Percentiles rank a stretch among this genome's conserved stretches.
Conservation (phyloP, 2,329 filamentous ascomycete genomes). For the Diplodia corticola region DNA sequence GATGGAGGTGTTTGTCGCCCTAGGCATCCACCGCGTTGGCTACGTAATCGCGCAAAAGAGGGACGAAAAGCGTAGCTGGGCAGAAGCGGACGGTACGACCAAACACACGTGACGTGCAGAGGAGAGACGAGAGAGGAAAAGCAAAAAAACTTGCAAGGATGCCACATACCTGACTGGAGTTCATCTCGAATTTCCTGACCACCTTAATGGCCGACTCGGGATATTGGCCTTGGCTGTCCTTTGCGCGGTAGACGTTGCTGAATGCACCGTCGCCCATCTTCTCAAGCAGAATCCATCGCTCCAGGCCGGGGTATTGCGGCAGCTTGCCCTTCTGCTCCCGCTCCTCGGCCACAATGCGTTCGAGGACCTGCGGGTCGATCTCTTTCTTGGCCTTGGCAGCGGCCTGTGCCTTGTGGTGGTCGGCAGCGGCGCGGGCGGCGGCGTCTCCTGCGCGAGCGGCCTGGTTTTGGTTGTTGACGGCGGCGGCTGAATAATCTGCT, state of each 20-base stretch:
- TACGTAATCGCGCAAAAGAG: constrained; percentile 39
- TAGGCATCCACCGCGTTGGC: constrained; percentile 60
- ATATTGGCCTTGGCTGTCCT: constrained; percentile 69
- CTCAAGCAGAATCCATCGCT: constrained; percentile 82
- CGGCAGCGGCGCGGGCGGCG: constrained; percentile 63
- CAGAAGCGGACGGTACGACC: constrained; percentile 24
- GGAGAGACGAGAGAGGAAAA: constrained; percentile 25
- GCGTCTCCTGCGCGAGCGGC: constrained; percentile 67
- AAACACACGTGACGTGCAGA: constrained; percentile 8
- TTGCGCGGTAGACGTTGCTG: constrained; percentile 94
- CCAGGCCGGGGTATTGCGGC: constrained; percentile 79
- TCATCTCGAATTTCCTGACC: constrained; percentile 98
- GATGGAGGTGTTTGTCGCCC: constrained; percentile 90
- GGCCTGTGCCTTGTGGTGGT: constrained; percentile 57
- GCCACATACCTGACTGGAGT: constrained; percentile 89
- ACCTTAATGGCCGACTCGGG: constrained; percentile 96
- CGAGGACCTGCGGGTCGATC: constrained; percentile 67
- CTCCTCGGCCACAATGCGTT: constrained; percentile 88
- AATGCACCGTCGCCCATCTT: constrained; percentile 99
- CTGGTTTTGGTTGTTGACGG: constrained; percentile 63
- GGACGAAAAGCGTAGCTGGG: constrained; percentile 28
- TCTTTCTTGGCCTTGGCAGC: constrained; percentile 49
- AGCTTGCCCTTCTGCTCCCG: constrained; percentile 82
- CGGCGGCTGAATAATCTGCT: constrained; percentile 62
- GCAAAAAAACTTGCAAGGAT: constrained; percentile 28